Conservation (phyloP, 2,329 filamentous ascomycete genomes). For the Fonsecaea pedrosoi region DNA sequence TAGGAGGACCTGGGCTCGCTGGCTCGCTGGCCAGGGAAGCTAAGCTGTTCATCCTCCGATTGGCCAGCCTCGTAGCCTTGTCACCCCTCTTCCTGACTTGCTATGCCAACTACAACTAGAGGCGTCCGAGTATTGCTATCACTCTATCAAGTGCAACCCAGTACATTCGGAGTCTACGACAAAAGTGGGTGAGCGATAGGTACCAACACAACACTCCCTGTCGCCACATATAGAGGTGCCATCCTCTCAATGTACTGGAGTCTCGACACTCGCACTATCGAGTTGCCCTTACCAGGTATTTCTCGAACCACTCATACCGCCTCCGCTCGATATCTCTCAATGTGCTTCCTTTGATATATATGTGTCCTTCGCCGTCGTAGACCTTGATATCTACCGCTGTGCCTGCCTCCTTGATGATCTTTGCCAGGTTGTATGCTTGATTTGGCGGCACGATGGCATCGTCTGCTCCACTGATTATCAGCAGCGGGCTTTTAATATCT, state of each 20-base stretch:
- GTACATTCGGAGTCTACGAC: no score
- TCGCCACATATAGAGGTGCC: no score
- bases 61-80: constrained; percentile 1
- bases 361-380: constrained; percentile 60
- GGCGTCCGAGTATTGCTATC: no score
- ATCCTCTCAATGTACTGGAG: not conserved
- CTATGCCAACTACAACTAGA: no score
- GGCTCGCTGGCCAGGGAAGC: not conserved
- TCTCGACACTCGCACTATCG: not conserved
- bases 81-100: not conserved
- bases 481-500: constrained; percentile 58
- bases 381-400: constrained; percentile 57
- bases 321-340: constrained; percentile 13
- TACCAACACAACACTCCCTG: no score
- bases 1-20: not conserved
- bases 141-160: no score
- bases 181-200: no score
- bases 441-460: constrained; percentile 8
- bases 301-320: constrained; percentile 17
- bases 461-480: constrained; percentile 41
- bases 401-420: constrained; percentile 38
- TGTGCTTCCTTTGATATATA: constrained; percentile 49
- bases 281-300: not conserved
- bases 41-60: not conserved
- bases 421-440: not conserved